A percentile compares a stretch with the other conserved stretches of the same genome.
Evolutionary conservation across 2,329 filamentous ascomycete genomes (phyloP).

Genomic region (Didymella pomorum): DNA sequence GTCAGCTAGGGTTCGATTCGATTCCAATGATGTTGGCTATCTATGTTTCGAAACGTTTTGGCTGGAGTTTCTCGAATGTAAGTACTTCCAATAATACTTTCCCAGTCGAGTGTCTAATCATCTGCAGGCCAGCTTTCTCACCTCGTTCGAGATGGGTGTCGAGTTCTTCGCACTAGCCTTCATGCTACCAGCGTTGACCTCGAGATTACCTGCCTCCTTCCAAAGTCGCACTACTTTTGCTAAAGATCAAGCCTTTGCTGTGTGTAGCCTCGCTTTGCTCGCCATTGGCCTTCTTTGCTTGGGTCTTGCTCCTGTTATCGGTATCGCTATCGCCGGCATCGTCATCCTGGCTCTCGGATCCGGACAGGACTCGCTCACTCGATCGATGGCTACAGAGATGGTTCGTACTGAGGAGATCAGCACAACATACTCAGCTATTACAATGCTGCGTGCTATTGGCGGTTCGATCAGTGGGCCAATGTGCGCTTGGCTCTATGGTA

Average conservation of each 20-base stretch:
- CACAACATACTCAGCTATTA: slow-evolving; percentile 31
- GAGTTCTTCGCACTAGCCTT: slow-evolving; percentile 24
- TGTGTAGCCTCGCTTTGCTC: slow-evolving; percentile 21
- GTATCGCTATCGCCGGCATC: slow-evolving; percentile 25
- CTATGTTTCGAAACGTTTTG: slow-evolving; percentile 30
- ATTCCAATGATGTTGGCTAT: slow-evolving; percentile 29
- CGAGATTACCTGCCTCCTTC: slow-evolving; percentile 7
- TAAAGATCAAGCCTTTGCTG: slow-evolving; percentile 22
- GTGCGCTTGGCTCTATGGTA: slow-evolving; percentile 28
- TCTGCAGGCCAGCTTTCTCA: slow-evolving; percentile 27
- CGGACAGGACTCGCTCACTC: slow-evolving; percentile 30
- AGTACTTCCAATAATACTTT: slow-evolving; percentile 1
- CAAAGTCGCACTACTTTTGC: slow-evolving; percentile 3
- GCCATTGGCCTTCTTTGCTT: slow-evolving; percentile 23
- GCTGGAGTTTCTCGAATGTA: slow-evolving; percentile 30
- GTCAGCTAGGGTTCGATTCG: slow-evolving; percentile 30
- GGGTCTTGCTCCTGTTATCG: slow-evolving; percentile 23
- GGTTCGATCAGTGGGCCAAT: slow-evolving; percentile 30
- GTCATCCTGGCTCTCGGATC: slow-evolving; percentile 26
- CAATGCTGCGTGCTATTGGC: slow-evolving; percentile 30
- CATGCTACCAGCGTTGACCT: slow-evolving; percentile 22
- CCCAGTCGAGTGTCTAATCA: not conserved
- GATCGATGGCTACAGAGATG: slow-evolving; percentile 32
- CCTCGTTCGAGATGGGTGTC: slow-evolving; percentile 28
- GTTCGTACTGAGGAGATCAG: slow-evolving; percentile 23